Evolutionary conservation across 352 stramenopile species (phyloP).

Genomic region (Globisporangium recalcitrans): DNA sequence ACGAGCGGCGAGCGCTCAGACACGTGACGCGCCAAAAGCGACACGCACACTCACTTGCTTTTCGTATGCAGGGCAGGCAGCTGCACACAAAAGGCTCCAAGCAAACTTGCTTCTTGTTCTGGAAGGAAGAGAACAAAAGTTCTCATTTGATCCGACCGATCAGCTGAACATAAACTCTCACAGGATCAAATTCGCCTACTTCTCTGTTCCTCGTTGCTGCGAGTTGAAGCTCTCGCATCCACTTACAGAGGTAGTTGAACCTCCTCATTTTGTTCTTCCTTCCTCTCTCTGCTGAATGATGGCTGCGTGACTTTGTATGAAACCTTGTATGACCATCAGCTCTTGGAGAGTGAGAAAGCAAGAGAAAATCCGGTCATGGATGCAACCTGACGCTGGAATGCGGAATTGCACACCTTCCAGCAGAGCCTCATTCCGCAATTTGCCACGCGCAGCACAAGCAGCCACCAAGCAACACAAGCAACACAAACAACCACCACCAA

Average conservation of each 20-base stretch:
- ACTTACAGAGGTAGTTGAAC: neutral
- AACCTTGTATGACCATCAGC: neutral
- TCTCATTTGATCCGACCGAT: no score
- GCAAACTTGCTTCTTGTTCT: no score
- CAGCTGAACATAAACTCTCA: neutral
- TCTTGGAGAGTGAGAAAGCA: neutral
- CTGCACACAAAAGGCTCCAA: no score
- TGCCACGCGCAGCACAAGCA: slow-evolving; percentile 2
- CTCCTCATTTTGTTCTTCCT: neutral
- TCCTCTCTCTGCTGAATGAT: no score
- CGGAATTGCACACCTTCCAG: neutral
- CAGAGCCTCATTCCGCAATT: slow-evolving; percentile 11
- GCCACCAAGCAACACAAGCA: neutral
- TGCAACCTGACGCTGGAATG: neutral
- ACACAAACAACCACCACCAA: neutral
- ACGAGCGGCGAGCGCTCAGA: no score
- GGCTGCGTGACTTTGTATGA: neutral
- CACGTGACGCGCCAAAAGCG: no score
- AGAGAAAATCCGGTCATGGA: neutral
- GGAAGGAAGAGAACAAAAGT: no score
- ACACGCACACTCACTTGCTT: no score
- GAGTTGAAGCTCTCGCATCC: neutral
- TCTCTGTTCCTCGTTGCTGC: neutral
- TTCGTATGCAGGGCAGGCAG: no score
- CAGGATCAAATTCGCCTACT: neutral